A percentile compares a stretch with the other conserved stretches of the same genome.
phyloP scores from a whole-genome alignment of 805 yeast species.

The Tetrapisispora fleetii region DNA sequence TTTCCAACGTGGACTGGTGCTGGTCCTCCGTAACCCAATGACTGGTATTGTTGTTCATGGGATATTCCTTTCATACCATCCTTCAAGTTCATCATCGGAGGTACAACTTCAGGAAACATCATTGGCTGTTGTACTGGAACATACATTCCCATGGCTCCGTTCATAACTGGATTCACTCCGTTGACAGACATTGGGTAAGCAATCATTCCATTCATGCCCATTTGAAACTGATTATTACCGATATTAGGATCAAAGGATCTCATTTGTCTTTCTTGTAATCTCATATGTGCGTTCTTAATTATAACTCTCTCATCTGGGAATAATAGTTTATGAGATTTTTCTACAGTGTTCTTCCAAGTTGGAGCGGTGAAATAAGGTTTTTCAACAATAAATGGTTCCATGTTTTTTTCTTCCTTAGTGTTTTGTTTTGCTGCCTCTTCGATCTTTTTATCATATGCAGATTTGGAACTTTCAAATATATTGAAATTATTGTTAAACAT shows the following conservation, averaged over 20 bases:
- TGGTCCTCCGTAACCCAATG: slow-evolving; percentile 19
- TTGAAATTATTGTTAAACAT: slow-evolving; percentile 39
- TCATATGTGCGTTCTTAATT: slow-evolving; percentile 22
- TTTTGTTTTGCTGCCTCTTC: slow-evolving; percentile 11
- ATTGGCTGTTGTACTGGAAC: slow-evolving; percentile 29
- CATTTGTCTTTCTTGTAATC: slow-evolving; percentile 27
- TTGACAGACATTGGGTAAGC: slow-evolving; percentile 21
- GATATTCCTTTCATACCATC: slow-evolving; percentile 16
- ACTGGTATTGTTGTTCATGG: slow-evolving; percentile 20
- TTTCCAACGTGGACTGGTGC: slow-evolving; percentile 12
- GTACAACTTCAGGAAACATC: slow-evolving; percentile 25
- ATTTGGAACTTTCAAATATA: slow-evolving; percentile 40
- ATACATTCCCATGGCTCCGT: slow-evolving; percentile 23
- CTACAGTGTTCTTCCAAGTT: slow-evolving; percentile 58
- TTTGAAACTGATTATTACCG: slow-evolving; percentile 19
- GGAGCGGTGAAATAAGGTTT: slow-evolving; percentile 67
- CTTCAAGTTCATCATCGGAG: slow-evolving; percentile 24
- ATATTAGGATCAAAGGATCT: slow-evolving; percentile 11
- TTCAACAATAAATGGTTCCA: slow-evolving; percentile 38
- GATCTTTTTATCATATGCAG: slow-evolving; percentile 25
- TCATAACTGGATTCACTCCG: slow-evolving; percentile 19
- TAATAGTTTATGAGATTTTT: slow-evolving; percentile 43
- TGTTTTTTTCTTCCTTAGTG: slow-evolving; percentile 7
- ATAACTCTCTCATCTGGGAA: slow-evolving; percentile 37
- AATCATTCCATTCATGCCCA: slow-evolving; percentile 25